These are phyloP conservation scores for Moesziomyces sp. DNA, from an alignment of 1,284 basidiomycete species.

Conservation along the genomic window DNA sequence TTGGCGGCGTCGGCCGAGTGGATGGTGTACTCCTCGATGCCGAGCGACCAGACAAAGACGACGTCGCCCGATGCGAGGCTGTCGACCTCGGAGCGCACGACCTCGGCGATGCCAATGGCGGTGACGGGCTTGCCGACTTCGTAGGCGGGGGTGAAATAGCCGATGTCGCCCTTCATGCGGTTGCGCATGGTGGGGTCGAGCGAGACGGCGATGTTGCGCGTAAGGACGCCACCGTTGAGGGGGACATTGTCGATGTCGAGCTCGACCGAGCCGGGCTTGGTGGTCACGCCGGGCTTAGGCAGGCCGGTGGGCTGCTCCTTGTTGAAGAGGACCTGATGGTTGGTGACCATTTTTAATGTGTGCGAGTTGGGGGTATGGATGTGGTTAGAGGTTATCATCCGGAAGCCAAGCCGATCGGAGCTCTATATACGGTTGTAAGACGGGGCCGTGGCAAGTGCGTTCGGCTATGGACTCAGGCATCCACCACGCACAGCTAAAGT, in stretches of 20 bases:
- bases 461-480: neutral
- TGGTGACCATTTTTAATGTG: slow-evolving; percentile 39
- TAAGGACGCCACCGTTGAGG: slow-evolving; percentile 42
- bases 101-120: slow-evolving; percentile 42
- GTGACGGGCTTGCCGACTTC: slow-evolving; percentile 27
- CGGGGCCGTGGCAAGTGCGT: no score
- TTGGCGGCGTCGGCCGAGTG: slow-evolving; percentile 9
- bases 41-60: slow-evolving; percentile 27
- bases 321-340: slow-evolving; percentile 51
- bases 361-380: neutral
- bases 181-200: slow-evolving; percentile 54
- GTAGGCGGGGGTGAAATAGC: slow-evolving; percentile 43
- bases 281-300: slow-evolving; percentile 42
- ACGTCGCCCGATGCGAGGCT: slow-evolving; percentile 27
- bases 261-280: slow-evolving; percentile 15
- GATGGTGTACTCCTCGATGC: slow-evolving; percentile 44
- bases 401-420: neutral
- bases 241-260: slow-evolving; percentile 41
- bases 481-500: slow-evolving; percentile 1
- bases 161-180: slow-evolving; percentile 45
- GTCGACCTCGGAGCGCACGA: slow-evolving; percentile 31
- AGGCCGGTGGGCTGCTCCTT: slow-evolving; percentile 35
- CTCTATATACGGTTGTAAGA: neutral
- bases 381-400: no score
- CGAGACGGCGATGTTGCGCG: slow-evolving; percentile 46